phyloP scores from a whole-genome alignment of 2,329 filamentous ascomycete genomes.

The Neopestalotiopsis clavispora region DNA sequence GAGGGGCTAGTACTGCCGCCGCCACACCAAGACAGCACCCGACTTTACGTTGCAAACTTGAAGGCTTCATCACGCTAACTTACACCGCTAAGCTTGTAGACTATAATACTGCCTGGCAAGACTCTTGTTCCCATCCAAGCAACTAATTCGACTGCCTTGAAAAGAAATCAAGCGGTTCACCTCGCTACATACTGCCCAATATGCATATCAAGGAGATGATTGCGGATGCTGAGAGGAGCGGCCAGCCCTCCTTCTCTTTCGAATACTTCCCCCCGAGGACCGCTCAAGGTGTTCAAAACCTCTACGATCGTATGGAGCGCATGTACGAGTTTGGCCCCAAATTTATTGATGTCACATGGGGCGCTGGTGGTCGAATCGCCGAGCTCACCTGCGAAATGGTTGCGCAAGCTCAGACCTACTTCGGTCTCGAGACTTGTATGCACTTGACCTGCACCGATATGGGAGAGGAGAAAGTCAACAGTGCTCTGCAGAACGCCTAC shows the following conservation, averaged over 20 bases:
- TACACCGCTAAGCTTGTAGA: neutral
- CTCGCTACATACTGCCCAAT: constrained; percentile 39
- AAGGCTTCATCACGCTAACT: neutral
- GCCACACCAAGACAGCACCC: neutral
- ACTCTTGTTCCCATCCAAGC: neutral
- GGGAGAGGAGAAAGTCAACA: constrained; percentile 89
- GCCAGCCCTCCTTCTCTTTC: constrained; percentile 92
- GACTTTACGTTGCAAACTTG: neutral
- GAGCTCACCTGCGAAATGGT: constrained; percentile 98
- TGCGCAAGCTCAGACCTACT: constrained; percentile 89
- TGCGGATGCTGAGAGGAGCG: constrained; percentile 76
- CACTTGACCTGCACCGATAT: constrained; percentile 98
- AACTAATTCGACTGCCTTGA: neutral
- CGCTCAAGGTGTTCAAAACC: constrained; percentile 94
- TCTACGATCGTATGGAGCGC: constrained; percentile 99
- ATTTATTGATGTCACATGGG: constrained; percentile 99
- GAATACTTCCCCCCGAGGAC: constrained; percentile 99
- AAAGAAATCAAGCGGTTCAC: neutral
- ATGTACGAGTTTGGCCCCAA: constrained; percentile 94
- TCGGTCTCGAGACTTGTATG: constrained; percentile 98
- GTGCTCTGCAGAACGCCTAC: constrained; percentile 86
- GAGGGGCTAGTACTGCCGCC: neutral
- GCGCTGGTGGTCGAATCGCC: constrained; percentile 88
- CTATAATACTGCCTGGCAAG: neutral
- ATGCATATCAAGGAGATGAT: constrained; percentile 98